phyloP scores from a whole-genome alignment of 352 stramenopile species.

The Phytopythium aichiense region DNA sequence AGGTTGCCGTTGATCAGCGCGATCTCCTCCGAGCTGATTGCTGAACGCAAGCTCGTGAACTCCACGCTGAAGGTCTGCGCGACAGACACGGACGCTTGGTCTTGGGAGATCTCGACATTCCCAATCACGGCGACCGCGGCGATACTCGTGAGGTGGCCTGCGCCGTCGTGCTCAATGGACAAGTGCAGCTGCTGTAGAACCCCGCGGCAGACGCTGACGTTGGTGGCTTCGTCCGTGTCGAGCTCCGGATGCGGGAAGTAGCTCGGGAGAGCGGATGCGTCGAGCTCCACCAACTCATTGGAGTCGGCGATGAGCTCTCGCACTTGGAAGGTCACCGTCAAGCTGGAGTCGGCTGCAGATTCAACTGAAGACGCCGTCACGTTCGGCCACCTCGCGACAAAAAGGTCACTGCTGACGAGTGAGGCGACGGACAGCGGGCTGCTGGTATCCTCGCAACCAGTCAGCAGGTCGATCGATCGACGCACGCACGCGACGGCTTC shows the following conservation, averaged over 20 bases:
- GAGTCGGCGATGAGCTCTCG: conserved; percentile 7
- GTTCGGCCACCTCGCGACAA: conserved; percentile 20
- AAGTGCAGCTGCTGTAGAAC: conserved; percentile 22
- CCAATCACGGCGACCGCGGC: conserved; percentile 20
- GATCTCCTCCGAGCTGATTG: conserved; percentile 10
- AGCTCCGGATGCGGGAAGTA: conserved; percentile 22
- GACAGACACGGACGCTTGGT: conserved; percentile 6
- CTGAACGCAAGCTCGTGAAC: conserved; percentile 19
- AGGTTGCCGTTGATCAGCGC: conserved; percentile 33
- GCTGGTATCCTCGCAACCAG: conserved; percentile 7
- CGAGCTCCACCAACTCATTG: background rate
- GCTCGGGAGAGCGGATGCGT: conserved; percentile 15
- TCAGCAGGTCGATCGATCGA: conserved; percentile 6
- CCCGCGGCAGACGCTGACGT: conserved; percentile 15
- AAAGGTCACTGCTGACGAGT: conserved; percentile 15
- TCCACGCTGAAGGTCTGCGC: conserved; percentile 27
- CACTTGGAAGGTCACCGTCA: conserved; percentile 13
- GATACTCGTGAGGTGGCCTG: conserved; percentile 20
- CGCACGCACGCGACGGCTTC: conserved; percentile 10
- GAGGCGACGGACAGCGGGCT: conserved; percentile 13
- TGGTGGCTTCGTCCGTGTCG: background rate
- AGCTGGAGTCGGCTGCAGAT: conserved; percentile 1
- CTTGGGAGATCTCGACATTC: conserved; percentile 2
- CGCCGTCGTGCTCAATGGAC: conserved; percentile 25
- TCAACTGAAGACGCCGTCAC: background rate